phyloP scores from a whole-genome alignment of 768 basidiomycete species.

The button mushroom (Agaricus bisporus) region DNA sequence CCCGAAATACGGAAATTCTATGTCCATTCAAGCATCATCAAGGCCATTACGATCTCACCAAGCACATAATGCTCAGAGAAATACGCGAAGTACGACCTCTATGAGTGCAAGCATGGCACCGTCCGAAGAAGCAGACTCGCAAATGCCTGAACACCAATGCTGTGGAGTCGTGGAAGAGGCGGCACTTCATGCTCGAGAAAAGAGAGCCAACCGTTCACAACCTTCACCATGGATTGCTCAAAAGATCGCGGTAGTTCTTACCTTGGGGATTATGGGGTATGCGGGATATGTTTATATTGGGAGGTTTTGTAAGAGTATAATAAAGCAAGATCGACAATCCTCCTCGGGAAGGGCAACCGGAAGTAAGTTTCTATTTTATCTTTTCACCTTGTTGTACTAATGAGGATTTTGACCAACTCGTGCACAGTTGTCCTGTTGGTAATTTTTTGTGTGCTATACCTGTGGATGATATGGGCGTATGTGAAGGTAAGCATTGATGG shows the following conservation, averaged over 20 bases:
- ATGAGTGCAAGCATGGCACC: neutral
- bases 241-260: conserved; percentile 61
- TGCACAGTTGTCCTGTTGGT: conserved; percentile 58
- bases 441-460: conserved; percentile 53
- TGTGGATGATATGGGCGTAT: conserved; percentile 82
- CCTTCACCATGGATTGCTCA: conserved; percentile 71
- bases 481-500: conserved; percentile 39
- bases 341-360: conserved; percentile 49
- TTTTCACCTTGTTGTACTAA: neutral
- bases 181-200: conserved; percentile 29
- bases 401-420: no score
- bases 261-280: conserved; percentile 58
- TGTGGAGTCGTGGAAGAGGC: conserved; percentile 54
- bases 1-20: neutral
- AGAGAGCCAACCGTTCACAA: conserved; percentile 33
- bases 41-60: neutral
- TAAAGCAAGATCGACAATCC: conserved; percentile 37
- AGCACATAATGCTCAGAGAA: neutral
- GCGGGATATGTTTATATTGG: conserved; percentile 75
- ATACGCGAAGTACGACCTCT: neutral
- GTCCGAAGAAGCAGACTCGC: neutral
- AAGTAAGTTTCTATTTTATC: conserved; percentile 44
- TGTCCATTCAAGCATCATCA: neutral
- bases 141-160: conserved; percentile 20
- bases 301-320: conserved; percentile 64